phyloP scores from a whole-genome alignment of 2,329 filamentous ascomycete species.

The Hypoxylon sp. region DNA sequence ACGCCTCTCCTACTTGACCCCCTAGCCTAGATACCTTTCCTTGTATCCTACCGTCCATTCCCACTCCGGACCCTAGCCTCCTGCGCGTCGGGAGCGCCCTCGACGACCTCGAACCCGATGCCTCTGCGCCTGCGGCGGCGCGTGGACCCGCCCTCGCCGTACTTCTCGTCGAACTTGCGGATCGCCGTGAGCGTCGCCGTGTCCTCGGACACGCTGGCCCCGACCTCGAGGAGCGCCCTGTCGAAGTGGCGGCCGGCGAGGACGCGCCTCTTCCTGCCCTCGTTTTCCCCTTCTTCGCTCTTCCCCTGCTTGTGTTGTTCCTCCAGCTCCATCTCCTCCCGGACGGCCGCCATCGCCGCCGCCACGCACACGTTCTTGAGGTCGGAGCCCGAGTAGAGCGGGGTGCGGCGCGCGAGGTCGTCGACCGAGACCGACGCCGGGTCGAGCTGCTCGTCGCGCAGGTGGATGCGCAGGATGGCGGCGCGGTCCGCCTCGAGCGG shows the following conservation, averaged over 20 bases:
- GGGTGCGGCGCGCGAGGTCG: constrained; percentile 70
- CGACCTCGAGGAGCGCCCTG: constrained; percentile 85
- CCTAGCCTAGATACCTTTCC: no score
- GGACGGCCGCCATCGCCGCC: constrained; percentile 79
- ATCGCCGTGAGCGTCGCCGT: constrained; percentile 88
- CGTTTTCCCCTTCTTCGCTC: background rate
- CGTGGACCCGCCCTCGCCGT: constrained; percentile 78
- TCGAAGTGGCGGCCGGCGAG: constrained; percentile 80
- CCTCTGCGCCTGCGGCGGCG: constrained; percentile 64
- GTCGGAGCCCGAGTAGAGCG: constrained; percentile 83
- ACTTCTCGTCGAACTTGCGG: constrained; percentile 94
- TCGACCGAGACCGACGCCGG: constrained; percentile 65
- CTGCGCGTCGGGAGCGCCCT: constrained; percentile 50
- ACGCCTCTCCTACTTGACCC: background rate
- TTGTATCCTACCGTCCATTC: constrained; percentile 17
- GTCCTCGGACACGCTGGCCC: constrained; percentile 90
- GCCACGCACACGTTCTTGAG: constrained; percentile 84
- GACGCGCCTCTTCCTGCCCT: constrained; percentile 70
- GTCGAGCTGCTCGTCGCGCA: constrained; percentile 71
- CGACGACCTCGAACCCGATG: constrained; percentile 66
- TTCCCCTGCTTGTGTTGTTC: constrained; percentile 30
- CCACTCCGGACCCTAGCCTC: constrained; percentile 53
- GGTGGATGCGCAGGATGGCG: constrained; percentile 74
- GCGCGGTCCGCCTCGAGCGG: constrained; percentile 71
- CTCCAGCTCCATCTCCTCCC: constrained; percentile 68